These are phyloP conservation scores for Aspergillus sp. DNA, from an alignment of 2,329 filamentous ascomycete genomes.

Conservation along the genomic window DNA sequence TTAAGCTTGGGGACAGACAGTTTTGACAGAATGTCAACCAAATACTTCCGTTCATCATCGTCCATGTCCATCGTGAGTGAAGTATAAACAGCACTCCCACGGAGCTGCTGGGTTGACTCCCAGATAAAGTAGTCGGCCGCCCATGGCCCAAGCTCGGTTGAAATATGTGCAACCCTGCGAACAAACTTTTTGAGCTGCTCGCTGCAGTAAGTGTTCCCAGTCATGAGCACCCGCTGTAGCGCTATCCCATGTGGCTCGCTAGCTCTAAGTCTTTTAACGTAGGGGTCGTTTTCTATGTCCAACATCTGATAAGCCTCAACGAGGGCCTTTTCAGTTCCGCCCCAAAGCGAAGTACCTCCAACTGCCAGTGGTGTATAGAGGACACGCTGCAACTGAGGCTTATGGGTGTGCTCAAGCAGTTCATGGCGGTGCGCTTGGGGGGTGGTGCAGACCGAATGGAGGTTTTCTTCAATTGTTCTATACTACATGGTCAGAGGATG, in stretches of 20 bases:
- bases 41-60: conserved; percentile 55
- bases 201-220: conserved; percentile 42
- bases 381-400: conserved; percentile 49
- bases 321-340: conserved; percentile 46
- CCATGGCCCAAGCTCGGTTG: conserved; percentile 64
- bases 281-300: conserved; percentile 63
- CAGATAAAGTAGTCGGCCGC: conserved; percentile 66
- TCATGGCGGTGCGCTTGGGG: conserved; percentile 70
- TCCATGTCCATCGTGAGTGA: conserved; percentile 45
- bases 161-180: conserved; percentile 52
- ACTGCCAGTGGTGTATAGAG: conserved; percentile 15
- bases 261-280: conserved; percentile 50
- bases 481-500: conserved; percentile 1
- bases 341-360: not conserved
- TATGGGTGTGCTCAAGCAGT: conserved; percentile 66
- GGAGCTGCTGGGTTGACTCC: conserved; percentile 45
- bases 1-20: conserved; percentile 21
- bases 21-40: conserved; percentile 44
- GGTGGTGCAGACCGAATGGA: conserved; percentile 68
- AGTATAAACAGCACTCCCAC: conserved; percentile 19
- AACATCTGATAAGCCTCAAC: conserved; percentile 43
- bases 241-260: conserved; percentile 36
- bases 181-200: conserved; percentile 58
- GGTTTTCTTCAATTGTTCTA: conserved; percentile 63
- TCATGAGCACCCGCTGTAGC: conserved; percentile 28